Evolutionary conservation across 163 green algal genomes (phyloP), one percentile per base, ranked within the genome.

Genomic region (Scenedesmus sp.): DNA sequence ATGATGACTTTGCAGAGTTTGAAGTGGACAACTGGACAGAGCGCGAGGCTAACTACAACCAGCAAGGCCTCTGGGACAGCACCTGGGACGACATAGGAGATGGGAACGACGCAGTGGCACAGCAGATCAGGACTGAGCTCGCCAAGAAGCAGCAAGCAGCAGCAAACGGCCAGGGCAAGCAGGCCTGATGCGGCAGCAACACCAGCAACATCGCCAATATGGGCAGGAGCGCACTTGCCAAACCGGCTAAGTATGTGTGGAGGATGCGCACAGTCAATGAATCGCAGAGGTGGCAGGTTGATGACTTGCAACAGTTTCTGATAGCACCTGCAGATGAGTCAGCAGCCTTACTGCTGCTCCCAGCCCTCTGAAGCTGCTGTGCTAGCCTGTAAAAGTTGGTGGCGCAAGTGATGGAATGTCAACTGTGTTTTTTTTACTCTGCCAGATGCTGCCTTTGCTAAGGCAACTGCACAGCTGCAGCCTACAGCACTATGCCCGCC

Each of bases 1-100:
- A 91, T 78, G 87, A 91, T 44, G 87, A 91, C 81, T 91, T 91
- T 87, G 87, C 72, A 20, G 87, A 91, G 87, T 91, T 91, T 81
- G 78, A 86, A 37, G 40, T 68, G 13, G 87, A 91, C 59, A 87
- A 91, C 53, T 91, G 87, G 87, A 43, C 35, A 15, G 46, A 59
- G 24, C n/a, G 59, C 20, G 40, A 91, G 40, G 78, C 78, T n/a
- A 87, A 91, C 56, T 72, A 56, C 43, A 91, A 87, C 40, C 78
- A 87, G 13, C 15, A 33, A 51, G 78, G 78, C 40, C 72, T 91
- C 12, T 91, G 87, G 87, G 87, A 91, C 78, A 85, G 40, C 42
- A 78, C 72, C 51, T 91, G 87, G 87, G 78, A 87, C 2, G 78
- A 87, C 42, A 7, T 26, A 10, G 56, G 37, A 30, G 43, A 44